Conservation (phyloP, 805 yeast genomes). For the Wickerhamiella kurtzmanii region DNA sequence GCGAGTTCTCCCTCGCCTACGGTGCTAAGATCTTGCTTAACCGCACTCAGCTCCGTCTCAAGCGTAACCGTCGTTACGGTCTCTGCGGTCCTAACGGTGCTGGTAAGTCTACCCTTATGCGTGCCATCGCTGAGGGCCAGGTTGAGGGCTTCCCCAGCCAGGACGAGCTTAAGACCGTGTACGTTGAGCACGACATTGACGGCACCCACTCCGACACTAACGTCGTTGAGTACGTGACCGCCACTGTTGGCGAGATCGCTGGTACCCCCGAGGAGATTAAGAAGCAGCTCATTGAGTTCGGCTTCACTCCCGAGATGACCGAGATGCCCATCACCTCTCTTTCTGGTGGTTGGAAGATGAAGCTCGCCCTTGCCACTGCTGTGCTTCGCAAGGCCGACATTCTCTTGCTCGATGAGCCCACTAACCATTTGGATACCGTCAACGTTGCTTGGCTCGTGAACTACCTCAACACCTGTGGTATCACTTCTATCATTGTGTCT, state of each 20-base stretch:
- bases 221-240: conserved; percentile 81
- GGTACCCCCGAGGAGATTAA: conserved; percentile 61
- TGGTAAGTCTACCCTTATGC: conserved; percentile 97
- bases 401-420: conserved; percentile 97
- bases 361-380: conserved; percentile 98
- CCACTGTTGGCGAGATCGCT: conserved; percentile 64
- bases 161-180: conserved; percentile 97
- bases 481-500: conserved; percentile 95
- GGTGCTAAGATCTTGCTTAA: conserved; percentile 99
- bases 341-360: conserved; percentile 99
- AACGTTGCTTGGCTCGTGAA: conserved; percentile 99
- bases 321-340: conserved; percentile 87
- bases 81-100: conserved; percentile 98
- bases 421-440: conserved; percentile 99
- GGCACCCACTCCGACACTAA: conserved; percentile 95
- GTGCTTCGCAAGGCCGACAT: conserved; percentile 96
- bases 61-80: conserved; percentile 98
- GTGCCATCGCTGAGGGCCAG: conserved; percentile 95
- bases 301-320: conserved; percentile 89
- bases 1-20: conserved; percentile 99
- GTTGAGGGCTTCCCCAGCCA: conserved; percentile 99
- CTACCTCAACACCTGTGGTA: conserved; percentile 98
- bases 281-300: conserved; percentile 74
- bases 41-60: conserved; percentile 95
- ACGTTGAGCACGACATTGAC: conserved; percentile 99